Percentiles rank a stretch among this genome's conserved stretches.
These are phyloP conservation scores for Sugiyamaella valdiviana DNA, from an alignment of 805 yeast species.

Conservation along the genomic window DNA sequence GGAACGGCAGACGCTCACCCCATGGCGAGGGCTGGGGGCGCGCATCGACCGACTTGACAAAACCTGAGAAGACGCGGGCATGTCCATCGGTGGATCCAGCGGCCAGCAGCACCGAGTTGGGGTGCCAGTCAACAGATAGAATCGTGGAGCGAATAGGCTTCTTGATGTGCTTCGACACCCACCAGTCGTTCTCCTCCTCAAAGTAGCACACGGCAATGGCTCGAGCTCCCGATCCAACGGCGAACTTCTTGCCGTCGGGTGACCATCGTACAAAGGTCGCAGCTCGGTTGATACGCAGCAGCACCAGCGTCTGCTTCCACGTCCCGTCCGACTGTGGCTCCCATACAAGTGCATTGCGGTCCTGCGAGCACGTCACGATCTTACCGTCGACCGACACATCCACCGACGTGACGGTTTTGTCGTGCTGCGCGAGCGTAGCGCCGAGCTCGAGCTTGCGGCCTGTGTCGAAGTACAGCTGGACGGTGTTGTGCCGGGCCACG, in stretches of 20 bases:
- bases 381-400: slow-evolving; percentile 85
- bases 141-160: slow-evolving; percentile 89
- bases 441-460: slow-evolving; percentile 50
- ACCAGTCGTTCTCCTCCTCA: slow-evolving; percentile 96
- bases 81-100: slow-evolving; percentile 93
- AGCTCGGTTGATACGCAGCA: slow-evolving; percentile 88
- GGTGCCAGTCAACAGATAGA: slow-evolving; percentile 84
- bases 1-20: slow-evolving; percentile 96
- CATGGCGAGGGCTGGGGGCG: slow-evolving; percentile 78
- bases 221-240: slow-evolving; percentile 94
- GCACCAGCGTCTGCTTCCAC: slow-evolving; percentile 83
- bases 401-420: slow-evolving; percentile 88
- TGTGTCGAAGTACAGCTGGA: slow-evolving; percentile 62
- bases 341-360: slow-evolving; percentile 97
- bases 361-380: slow-evolving; percentile 95
- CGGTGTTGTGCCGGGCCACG: slow-evolving; percentile 69
- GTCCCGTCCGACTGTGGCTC: slow-evolving; percentile 57
- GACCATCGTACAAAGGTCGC: slow-evolving; percentile 95
- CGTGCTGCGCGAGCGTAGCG: slow-evolving; percentile 73
- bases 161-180: slow-evolving; percentile 97
- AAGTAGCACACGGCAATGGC: slow-evolving; percentile 93
- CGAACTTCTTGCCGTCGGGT: slow-evolving; percentile 90
- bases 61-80: slow-evolving; percentile 83
- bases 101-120: slow-evolving; percentile 80
- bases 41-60: slow-evolving; percentile 77